Percentiles rank a stretch among this genome's conserved stretches.
Conservation (phyloP, 2,329 filamentous ascomycete genomes). For the Xylaria sp. region DNA sequence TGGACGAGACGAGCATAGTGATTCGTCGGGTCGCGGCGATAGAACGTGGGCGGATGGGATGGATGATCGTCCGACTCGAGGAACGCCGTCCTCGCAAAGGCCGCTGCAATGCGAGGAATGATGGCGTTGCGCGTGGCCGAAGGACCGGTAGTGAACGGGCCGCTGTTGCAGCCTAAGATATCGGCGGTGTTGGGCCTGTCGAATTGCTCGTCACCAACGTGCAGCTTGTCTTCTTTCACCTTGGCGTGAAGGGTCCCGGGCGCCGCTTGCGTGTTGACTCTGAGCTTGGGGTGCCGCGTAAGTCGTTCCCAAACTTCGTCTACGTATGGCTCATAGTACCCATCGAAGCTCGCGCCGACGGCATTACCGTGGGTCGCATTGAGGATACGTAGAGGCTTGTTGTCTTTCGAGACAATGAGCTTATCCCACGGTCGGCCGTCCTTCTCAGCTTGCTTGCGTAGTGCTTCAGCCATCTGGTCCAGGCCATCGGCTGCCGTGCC, state of each 20-base stretch:
- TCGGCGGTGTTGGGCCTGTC: conserved; percentile 62
- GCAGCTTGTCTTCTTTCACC: conserved; percentile 50
- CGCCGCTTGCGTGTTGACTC: conserved; percentile 68
- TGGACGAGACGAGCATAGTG: conserved; percentile 65
- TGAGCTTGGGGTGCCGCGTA: conserved; percentile 47
- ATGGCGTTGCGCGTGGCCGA: conserved; percentile 49
- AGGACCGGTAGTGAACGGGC: conserved; percentile 59
- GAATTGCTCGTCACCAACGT: conserved; percentile 53
- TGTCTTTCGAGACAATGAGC: conserved; percentile 49
- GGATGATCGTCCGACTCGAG: conserved; percentile 51
- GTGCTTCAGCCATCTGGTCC: conserved; percentile 56
- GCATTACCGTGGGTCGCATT: conserved; percentile 52
- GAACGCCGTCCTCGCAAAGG: conserved; percentile 61
- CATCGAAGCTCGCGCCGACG: conserved; percentile 50
- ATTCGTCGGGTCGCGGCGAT: conserved; percentile 54
- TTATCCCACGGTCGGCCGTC: conserved; percentile 68
- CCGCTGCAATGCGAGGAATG: conserved; percentile 56
- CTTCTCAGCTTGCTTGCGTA: conserved; percentile 58
- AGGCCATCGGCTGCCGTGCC: conserved; percentile 66
- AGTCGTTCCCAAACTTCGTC: conserved; percentile 49
- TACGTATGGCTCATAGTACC: conserved; percentile 52
- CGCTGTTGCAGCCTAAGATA: conserved; percentile 70
- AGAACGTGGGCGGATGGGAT: conserved; percentile 45
- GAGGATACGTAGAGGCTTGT: conserved; percentile 47
- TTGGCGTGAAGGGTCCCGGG: conserved; percentile 58